These are phyloP conservation scores for Penicillium macrosclerotiorum DNA, from an alignment of 495 filamentous ascomycete genomes.

Conservation along the genomic window DNA sequence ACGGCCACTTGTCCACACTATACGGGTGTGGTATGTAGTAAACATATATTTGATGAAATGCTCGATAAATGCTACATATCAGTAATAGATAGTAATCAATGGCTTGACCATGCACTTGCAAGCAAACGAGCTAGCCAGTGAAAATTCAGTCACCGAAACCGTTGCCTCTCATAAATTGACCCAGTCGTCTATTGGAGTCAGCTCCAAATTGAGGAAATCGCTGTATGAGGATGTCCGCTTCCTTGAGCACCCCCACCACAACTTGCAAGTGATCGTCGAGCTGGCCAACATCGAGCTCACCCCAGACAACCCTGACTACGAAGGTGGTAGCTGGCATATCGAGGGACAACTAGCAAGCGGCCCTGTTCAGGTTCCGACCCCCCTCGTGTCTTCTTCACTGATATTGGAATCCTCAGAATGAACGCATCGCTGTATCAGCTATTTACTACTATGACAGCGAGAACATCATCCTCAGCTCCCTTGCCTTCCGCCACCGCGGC, in stretches of 20 bases:
- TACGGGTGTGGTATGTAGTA: no score
- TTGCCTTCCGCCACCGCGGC: slow-evolving; percentile 49
- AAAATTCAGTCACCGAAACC: no score
- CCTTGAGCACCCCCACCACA: slow-evolving; percentile 15
- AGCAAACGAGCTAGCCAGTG: no score
- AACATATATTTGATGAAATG: no score
- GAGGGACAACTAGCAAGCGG: slow-evolving; percentile 48
- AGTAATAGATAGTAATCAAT: no score
- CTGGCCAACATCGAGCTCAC: slow-evolving; percentile 59
- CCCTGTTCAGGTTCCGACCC: not conserved
- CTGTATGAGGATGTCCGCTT: slow-evolving; percentile 18
- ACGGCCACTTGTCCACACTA: no score
- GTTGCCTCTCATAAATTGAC: no score
- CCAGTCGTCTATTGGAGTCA: no score
- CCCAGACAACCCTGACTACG: slow-evolving; percentile 52
- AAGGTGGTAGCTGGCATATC: slow-evolving; percentile 51
- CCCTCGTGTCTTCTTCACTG: not conserved
- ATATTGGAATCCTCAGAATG: slow-evolving; percentile 35
- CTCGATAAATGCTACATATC: no score
- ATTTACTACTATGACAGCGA: slow-evolving; percentile 61
- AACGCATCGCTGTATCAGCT: slow-evolving; percentile 56
- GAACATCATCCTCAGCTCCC: slow-evolving; percentile 56
- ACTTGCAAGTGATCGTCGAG: slow-evolving; percentile 63
- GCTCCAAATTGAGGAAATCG: slow-evolving; percentile 14
- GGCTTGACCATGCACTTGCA: no score